A percentile compares a stretch with the other conserved stretches of the same genome.
These are phyloP conservation scores for Rhodotorula toruloides DNA, from an alignment of 768 basidiomycete genomes.

Conservation along the genomic window DNA sequence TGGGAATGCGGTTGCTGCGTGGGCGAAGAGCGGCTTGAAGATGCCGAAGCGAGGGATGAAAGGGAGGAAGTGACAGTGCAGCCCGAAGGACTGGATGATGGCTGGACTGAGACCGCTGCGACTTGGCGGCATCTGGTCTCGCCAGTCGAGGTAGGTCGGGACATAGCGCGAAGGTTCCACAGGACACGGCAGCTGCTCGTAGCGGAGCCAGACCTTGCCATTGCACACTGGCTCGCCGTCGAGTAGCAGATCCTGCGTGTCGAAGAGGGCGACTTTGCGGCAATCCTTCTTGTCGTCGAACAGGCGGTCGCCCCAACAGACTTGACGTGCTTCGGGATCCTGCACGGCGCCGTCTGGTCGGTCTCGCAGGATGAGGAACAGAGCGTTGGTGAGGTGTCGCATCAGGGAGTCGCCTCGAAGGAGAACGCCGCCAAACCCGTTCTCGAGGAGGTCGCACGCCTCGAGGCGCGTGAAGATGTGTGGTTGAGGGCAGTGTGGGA, in stretches of 20 bases:
- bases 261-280: neutral
- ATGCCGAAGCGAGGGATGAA: too few relatives aligned
- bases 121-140: neutral
- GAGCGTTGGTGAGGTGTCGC: constrained; percentile 10
- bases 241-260: too few relatives aligned
- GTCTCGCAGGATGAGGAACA: constrained; percentile 14
- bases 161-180: neutral
- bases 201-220: neutral
- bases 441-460: too few relatives aligned
- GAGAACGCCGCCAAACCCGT: too few relatives aligned
- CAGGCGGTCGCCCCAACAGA: constrained; percentile 10
- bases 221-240: neutral
- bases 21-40: too few relatives aligned
- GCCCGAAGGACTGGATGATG: too few relatives aligned
- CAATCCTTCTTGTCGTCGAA: constrained; percentile 20
- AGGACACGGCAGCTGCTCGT: neutral
- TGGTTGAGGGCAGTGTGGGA: too few relatives aligned
- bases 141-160: too few relatives aligned
- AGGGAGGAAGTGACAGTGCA: too few relatives aligned
- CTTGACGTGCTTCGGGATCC: neutral
- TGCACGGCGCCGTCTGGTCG: constrained; percentile 11
- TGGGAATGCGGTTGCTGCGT: too few relatives aligned
- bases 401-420: constrained; percentile 24
- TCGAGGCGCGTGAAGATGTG: too few relatives aligned
- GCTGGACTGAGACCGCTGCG: too few relatives aligned